Evolutionary conservation across 2,329 filamentous ascomycete genomes (phyloP).

Genomic region (Diaporthe sp.): DNA sequence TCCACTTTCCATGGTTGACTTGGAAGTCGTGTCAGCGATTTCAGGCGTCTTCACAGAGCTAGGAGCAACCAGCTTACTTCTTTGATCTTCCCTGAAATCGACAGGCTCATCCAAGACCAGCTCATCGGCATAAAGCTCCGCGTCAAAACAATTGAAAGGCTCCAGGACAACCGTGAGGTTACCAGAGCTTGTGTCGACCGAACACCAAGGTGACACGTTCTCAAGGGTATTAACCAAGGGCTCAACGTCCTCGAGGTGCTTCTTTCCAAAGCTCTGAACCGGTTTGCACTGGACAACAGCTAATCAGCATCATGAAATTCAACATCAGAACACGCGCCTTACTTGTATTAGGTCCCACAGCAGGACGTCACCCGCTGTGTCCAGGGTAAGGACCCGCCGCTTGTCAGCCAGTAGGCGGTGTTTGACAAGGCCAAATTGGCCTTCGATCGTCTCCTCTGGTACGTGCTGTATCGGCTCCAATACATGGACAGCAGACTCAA

Average conservation of each 20-base stretch:
- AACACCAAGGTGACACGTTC: constrained; percentile 95
- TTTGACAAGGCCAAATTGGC: constrained; percentile 95
- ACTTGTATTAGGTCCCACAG: constrained; percentile 95
- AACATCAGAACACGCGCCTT: constrained; percentile 45
- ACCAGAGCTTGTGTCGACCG: constrained; percentile 92
- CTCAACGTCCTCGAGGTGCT: constrained; percentile 92
- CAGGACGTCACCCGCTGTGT: constrained; percentile 94
- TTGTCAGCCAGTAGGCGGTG: constrained; percentile 93
- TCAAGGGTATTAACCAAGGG: constrained; percentile 88
- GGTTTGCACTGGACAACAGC: constrained; percentile 77
- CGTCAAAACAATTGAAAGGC: constrained; percentile 96
- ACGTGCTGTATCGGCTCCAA: constrained; percentile 76
- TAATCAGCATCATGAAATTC: constrained; percentile 40
- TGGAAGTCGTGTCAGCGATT: constrained; percentile 19
- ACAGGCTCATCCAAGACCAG: constrained; percentile 79
- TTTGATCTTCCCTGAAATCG: constrained; percentile 91
- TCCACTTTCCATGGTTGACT: constrained; percentile 98
- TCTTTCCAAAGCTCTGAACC: constrained; percentile 92
- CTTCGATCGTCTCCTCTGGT: constrained; percentile 88
- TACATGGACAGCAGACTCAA: constrained; percentile 52
- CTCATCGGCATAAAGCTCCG: constrained; percentile 96
- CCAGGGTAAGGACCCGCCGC: constrained; percentile 88
- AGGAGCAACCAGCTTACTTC: constrained; percentile 71
- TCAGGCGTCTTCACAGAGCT: constrained; percentile 38
- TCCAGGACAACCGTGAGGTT: constrained; percentile 92